Evolutionary conservation across 352 stramenopile genomes (phyloP), one percentile per base, ranked within the genome.

Genomic region (Thraustochytrium striatum): DNA sequence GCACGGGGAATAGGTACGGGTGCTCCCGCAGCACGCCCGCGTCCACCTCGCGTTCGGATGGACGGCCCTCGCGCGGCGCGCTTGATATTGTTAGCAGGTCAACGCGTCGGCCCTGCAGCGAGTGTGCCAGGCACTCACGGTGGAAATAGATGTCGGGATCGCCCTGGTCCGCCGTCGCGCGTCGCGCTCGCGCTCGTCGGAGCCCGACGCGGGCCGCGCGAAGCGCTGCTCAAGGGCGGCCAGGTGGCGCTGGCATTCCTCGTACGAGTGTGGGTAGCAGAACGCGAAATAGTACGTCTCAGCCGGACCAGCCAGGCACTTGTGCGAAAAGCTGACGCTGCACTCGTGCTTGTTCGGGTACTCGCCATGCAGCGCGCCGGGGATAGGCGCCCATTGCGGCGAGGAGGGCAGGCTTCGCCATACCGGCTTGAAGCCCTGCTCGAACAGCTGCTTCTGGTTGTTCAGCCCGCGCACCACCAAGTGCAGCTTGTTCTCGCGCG

Each of bases 241-340:
- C 5, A 91, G 55, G 11, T 85, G 78, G 2, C 85, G 69, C 75
- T 91, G 85, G n/a, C 82, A 72, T 43, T 85, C 82, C 2, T 57
- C 81, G 75, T 88, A 89, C 28, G 82, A 84, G 52, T 86, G 88
- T 30, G 86, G 86, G n/a, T 88, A 88, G 50, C 83, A 89, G 69
- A 89, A 89, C 57, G 86, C 86, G 39, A 90, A 88, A 30, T 83
- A 86, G 38, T 87, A 79, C 5, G 79, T 79, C 53, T 88, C 85
- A 9, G 38, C 13, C 9, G 19, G 58, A 21, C 72, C 33, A 68
- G 43, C 30, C 11, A 75, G 52, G 30, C 65, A 75, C 1, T 30
- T 25, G 50, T 75, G 65, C 30, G 65, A 58, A 30, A 75, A 75
- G 30, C 32, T 39, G 13, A 70, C 52, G 16, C 8, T 2, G 19